phyloP scores from a whole-genome alignment of 192 early-diverging fungal species.

The Polychytrium aggregatum region DNA sequence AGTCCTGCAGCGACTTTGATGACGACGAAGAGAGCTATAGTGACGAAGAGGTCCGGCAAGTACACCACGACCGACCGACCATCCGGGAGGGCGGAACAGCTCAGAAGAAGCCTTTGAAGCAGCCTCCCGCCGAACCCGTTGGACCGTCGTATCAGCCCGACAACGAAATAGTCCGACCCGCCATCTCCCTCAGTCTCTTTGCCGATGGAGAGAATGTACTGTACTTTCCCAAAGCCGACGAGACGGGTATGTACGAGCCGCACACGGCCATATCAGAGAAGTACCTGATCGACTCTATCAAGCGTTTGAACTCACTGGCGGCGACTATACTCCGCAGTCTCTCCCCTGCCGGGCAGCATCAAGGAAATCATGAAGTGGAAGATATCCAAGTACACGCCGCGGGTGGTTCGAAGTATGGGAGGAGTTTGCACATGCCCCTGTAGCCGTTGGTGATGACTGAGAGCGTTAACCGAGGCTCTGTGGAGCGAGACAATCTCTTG shows the following conservation, averaged over 20 bases:
- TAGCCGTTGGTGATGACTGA: too few relatives aligned
- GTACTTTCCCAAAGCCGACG: constrained; percentile 23
- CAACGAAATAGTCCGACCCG: constrained; percentile 1
- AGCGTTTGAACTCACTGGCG: background rate
- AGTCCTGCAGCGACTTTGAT: background rate
- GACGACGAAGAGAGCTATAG: constrained; percentile 1
- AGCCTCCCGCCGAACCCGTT: too few relatives aligned
- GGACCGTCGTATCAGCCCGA: constrained; percentile 1
- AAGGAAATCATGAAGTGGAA: constrained; percentile 27
- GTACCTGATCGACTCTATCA: background rate
- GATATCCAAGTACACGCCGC: constrained; percentile 24
- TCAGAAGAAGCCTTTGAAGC: too few relatives aligned
- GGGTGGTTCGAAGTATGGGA: constrained; percentile 29
- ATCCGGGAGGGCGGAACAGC: too few relatives aligned
- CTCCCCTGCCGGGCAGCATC: constrained; percentile 8
- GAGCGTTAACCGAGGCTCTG: background rate
- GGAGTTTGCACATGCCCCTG: too few relatives aligned
- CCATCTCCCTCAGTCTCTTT: constrained; percentile 21
- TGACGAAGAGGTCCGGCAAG: background rate
- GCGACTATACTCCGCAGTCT: constrained; percentile 2
- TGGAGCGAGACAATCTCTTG: background rate
- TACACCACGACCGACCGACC: background rate
- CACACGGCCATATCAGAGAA: background rate
- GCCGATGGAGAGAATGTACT: constrained; percentile 23
- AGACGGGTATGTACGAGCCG: constrained; percentile 5